phyloP scores from a whole-genome alignment of 2,329 filamentous ascomycete species.

The Exophiala alcalophila region DNA sequence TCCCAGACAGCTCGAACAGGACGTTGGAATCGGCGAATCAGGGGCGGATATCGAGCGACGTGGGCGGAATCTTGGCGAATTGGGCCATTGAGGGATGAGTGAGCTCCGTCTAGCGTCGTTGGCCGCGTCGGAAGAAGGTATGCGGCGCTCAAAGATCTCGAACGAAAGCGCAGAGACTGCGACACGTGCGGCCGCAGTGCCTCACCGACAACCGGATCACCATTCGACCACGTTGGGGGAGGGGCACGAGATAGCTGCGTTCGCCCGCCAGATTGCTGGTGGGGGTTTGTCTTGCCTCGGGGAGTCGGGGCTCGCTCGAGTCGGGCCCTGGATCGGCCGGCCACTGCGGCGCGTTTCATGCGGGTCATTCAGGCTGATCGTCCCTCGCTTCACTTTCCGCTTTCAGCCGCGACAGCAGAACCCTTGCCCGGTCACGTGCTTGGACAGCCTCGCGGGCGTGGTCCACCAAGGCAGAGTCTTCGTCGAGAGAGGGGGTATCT shows the following conservation, averaged over 20 bases:
- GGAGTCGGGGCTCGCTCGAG: neutral
- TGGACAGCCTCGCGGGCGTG: conserved; percentile 13
- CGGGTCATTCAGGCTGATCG: conserved; percentile 11
- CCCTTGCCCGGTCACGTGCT: conserved; percentile 20
- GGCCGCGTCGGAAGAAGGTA: conserved; percentile 2
- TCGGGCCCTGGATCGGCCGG: neutral
- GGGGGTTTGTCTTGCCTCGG: conserved; percentile 1
- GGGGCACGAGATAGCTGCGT: conserved; percentile 4
- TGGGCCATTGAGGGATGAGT: too few species aligned
- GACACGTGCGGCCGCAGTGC: conserved; percentile 16
- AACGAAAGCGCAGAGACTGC: conserved; percentile 10
- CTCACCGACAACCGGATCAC: neutral
- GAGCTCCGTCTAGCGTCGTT: too few species aligned
- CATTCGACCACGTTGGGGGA: neutral
- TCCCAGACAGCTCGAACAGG: too few species aligned
- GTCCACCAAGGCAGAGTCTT: neutral
- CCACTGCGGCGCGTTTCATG: too few species aligned
- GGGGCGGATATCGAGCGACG: conserved; percentile 1
- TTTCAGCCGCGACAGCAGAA: conserved; percentile 12
- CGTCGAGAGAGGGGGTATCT: neutral
- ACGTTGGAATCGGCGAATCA: too few species aligned
- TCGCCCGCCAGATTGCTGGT: conserved; percentile 1
- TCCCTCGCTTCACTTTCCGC: conserved; percentile 11
- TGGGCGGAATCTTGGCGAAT: neutral
- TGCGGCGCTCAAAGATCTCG: conserved; percentile 7